Evolutionary conservation across 495 filamentous ascomycete genomes (phyloP), one percentile per base, ranked within the genome.

Genomic region (Xylaria intraflava): DNA sequence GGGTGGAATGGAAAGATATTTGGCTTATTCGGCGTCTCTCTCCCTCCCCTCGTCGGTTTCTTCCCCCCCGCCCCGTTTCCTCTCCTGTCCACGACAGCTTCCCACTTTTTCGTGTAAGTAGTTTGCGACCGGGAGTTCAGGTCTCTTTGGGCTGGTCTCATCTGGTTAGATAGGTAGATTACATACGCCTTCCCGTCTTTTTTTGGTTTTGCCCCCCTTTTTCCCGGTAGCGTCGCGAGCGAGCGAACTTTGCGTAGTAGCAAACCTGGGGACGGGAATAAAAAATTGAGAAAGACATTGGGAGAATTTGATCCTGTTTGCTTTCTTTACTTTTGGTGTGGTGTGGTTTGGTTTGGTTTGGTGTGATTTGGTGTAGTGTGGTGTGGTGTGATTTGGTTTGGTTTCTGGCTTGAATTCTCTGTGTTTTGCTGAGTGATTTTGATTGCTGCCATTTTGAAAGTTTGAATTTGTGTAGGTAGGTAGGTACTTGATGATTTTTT

Each of bases 161-260:
- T 19, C 39, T 14, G 49, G 29, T 36, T 51, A 51, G 40, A 51
- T 40, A 40, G 27, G 42, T 35, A 22, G 19, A 27, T 24, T 44
- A 35, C 47, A 38, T n/a, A 38, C 2, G 16, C 3, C 14, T 38
- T 11, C 9, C 14, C 17, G 4, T 17, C n/a, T 3, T 38, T 4
- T 8, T 35, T 2, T 38, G 16, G 2, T 17, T 3, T n/a, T n/a
- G n/a, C n/a, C n/a, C n/a, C 26, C 12, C 46, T 48, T 46, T 48
- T 29, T 33, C 38, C 38, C 4, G 20, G 27, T 33, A 42, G 11
- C 8, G 4, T 16, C 12, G 20, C 39, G 20, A 51, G 29, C 39
- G 17, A 9, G 17, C 24, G n/a, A 1, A 1, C 2, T n/a, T n/a
- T n/a, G n/a, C n/a, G n/a, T n/a, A n/a, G 11, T 42, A n/a, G 26